phyloP scores from a whole-genome alignment of 164 flowering plant genomes.

The Macadamia integrifolia region DNA sequence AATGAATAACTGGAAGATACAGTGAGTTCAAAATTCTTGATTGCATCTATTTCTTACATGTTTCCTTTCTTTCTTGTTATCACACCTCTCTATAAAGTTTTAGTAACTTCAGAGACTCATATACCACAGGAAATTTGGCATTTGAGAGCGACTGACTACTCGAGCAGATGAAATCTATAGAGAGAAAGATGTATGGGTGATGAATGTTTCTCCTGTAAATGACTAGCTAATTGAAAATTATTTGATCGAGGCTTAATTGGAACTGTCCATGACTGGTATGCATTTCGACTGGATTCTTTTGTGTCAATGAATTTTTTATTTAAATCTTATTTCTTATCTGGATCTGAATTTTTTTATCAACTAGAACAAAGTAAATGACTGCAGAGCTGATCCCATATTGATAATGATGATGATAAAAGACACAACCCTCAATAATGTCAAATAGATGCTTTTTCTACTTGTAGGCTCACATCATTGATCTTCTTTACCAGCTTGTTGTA shows the following conservation, averaged over 20 bases:
- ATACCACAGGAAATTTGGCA: conserved; percentile 55
- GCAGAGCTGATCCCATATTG: no score
- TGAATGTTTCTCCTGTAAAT: conserved; percentile 67
- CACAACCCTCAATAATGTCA: no score
- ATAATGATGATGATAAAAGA: no score
- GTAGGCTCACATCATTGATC: no score
- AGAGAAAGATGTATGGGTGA: conserved; percentile 81
- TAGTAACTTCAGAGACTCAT: conserved; percentile 1
- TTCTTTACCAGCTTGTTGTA: no score
- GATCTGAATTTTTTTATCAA: neutral
- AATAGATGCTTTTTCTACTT: no score
- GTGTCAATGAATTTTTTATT: neutral
- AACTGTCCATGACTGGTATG: conserved; percentile 79
- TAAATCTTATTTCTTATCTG: neutral
- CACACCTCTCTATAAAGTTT: neutral
- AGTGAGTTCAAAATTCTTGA: conserved; percentile 30
- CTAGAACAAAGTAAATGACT: no score
- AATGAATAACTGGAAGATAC: conserved; percentile 58
- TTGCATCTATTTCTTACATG: neutral
- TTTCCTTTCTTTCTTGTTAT: neutral
- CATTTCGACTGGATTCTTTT: conserved; percentile 1
- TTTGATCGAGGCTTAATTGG: conserved; percentile 82
- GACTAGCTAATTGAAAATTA: conserved; percentile 51
- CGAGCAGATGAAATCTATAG: conserved; percentile 68
- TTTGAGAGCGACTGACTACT: conserved; percentile 60